These are phyloP conservation scores for Ophiocordyceps australis DNA, from an alignment of 2,329 filamentous ascomycete species.

Conservation along the genomic window DNA sequence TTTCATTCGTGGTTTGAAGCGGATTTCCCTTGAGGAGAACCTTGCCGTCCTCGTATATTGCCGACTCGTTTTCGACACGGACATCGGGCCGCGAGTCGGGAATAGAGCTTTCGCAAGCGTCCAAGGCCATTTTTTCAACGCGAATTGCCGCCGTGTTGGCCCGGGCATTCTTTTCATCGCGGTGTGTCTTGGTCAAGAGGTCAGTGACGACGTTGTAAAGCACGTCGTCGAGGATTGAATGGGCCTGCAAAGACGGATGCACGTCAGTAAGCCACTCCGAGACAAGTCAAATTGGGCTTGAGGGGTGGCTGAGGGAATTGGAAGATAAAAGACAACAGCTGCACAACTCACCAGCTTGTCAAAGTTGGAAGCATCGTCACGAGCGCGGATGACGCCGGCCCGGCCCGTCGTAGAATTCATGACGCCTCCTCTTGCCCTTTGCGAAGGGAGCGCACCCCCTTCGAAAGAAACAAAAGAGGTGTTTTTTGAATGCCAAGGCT, in stretches of 20 bases:
- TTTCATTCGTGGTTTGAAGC: slow-evolving; percentile 50
- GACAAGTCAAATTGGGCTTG: background rate
- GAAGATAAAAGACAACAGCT: background rate
- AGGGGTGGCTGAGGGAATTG: background rate
- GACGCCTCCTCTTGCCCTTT: slow-evolving; percentile 6
- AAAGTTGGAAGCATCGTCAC: slow-evolving; percentile 31
- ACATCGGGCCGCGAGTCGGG: slow-evolving; percentile 36
- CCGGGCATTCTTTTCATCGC: slow-evolving; percentile 60
- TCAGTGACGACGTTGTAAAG: slow-evolving; percentile 64
- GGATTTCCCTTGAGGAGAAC: slow-evolving; percentile 56
- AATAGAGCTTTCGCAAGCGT: slow-evolving; percentile 32
- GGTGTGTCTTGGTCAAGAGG: slow-evolving; percentile 55
- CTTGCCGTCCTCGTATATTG: slow-evolving; percentile 50
- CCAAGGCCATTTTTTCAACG: slow-evolving; percentile 42
- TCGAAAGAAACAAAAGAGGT: slow-evolving; percentile 4
- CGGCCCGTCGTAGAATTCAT: slow-evolving; percentile 29
- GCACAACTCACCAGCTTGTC: slow-evolving; percentile 37
- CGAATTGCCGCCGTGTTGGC: slow-evolving; percentile 45
- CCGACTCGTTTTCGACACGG: slow-evolving; percentile 46
- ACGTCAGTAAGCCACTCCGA: background rate
- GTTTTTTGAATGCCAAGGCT: slow-evolving; percentile 1
- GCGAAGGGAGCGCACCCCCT: slow-evolving; percentile 2
- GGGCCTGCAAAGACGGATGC: slow-evolving; percentile 23
- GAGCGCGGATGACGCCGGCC: slow-evolving; percentile 37
- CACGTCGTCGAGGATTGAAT: slow-evolving; percentile 53